Evolutionary conservation across 2,329 filamentous ascomycete species (phyloP), one percentile per base, ranked within the genome.

Genomic region (Cercospora sp.): DNA sequence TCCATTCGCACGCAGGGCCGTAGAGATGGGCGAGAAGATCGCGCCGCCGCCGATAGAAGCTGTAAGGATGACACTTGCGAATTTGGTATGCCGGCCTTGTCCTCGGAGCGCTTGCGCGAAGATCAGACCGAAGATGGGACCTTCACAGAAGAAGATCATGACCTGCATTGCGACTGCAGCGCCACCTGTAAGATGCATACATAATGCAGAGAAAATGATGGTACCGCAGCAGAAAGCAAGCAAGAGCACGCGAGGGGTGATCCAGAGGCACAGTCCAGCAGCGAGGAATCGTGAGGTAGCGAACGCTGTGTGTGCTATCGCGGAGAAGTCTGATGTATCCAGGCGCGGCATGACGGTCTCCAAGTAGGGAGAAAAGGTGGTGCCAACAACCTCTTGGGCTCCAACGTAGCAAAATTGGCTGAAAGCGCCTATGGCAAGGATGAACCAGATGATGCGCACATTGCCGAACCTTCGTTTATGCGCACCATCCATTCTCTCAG

Each of bases 331-430:
- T 3, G 75, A 70, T 1, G 55, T 55, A 64, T 82, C 78, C 23
- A 79, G 73, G 0, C 26, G 65, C 0, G 83, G 81, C 13, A 78
- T 76, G 6, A 83, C 79, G 3, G 75, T 66, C 1, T 66, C 30
- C 26, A 87, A 75, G 64, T 86, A 86, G 1, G 77, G 72, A 26
- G 77, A 73, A 63, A 86, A 85, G 12, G 79, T 80, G 7, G 82
- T 84, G 2, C 85, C 83, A 20, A 87, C 78, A 30, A 83, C 82
- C 78, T 89, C 88, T 74, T 89, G 87, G 0, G 82, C 86, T 12
- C 86, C 87, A 1, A 88, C 84, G 70, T 89, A 89, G 78, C 85
- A 87, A 73, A 87, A 89, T 70, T 86, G 83, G 10, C 83, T 82
- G 73, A 86, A 83, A 1, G 85, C 78, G 0, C 84, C 87, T 2